Evolutionary conservation across 805 yeast species (phyloP), one percentile per base, ranked within the genome.

Genomic region (Groenewaldozyma tartarivorans): DNA sequence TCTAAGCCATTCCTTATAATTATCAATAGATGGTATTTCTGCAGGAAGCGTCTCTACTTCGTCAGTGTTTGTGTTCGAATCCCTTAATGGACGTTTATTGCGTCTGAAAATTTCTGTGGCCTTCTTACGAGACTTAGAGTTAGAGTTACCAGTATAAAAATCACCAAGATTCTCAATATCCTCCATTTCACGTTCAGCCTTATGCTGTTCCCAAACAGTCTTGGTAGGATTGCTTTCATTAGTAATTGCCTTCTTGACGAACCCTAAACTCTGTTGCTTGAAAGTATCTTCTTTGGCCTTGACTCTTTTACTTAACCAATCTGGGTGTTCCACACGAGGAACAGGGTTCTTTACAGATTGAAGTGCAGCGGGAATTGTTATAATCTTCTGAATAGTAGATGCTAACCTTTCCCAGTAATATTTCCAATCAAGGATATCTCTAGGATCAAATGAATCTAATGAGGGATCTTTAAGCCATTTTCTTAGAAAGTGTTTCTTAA

Each of bases 321-420:
- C 92, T 0, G 99, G 99, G 54, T 90, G 96, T 3, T 75, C 74
- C 4, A 94, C 90, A 50, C 96, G 69, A 4, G 96, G 96, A 34
- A 94, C 96, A 0, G 99, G 99, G 54, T 92, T 94, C 11, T 68
- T 62, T 15, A 90, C 75, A 39, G 77, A 76, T 63, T 92, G 98
- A 41, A 90, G 67, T 4, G 96, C 97, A 3, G 99, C 99, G 2
- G 99, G 99, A 50, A 92, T 90, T 0, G 96, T 82, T 50, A 92
- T 84, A 52, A 92, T 86, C 62, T 94, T 92, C 58, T 88, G 96
- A 33, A 94, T 78, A 4, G 88, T 95, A 2, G 95, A 86, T 0
- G 90, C 94, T 27, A 92, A 69, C 53, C 99, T 76, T 53, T 86
- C 96, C 47, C 79, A 71, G 57, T 92, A 92, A 57, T 92, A 92